These are phyloP conservation scores for Pseudocercospora crystallina DNA, from an alignment of 2,329 filamentous ascomycete genomes.

Conservation along the genomic window DNA sequence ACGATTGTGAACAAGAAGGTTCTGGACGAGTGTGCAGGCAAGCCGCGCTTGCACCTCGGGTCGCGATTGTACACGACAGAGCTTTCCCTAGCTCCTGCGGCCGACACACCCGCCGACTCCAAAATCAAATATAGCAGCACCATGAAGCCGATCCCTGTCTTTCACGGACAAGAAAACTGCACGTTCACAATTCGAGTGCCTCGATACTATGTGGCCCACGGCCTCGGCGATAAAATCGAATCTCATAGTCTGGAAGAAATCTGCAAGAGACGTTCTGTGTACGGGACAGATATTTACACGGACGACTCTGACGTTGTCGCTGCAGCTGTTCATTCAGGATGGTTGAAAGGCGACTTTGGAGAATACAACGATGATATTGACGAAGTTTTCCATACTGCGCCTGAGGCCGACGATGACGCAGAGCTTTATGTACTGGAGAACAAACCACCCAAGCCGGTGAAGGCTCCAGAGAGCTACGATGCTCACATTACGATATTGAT, in stretches of 20 bases:
- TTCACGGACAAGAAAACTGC: constrained; percentile 79
- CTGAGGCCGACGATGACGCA: constrained; percentile 36
- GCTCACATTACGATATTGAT: constrained; percentile 84
- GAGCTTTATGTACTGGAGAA: constrained; percentile 19
- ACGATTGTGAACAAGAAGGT: constrained; percentile 69
- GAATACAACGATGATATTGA: constrained; percentile 46
- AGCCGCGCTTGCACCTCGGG: constrained; percentile 77
- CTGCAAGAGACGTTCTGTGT: constrained; percentile 74
- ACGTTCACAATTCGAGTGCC: constrained; percentile 87
- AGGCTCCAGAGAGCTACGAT: constrained; percentile 68
- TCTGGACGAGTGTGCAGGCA: constrained; percentile 67
- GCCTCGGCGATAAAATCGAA: constrained; percentile 17
- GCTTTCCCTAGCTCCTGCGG: constrained; percentile 49
- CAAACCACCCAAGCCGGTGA: constrained; percentile 57
- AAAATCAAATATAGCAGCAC: constrained; percentile 59
- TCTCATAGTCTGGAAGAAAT: constrained; percentile 75
- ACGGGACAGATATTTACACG: constrained; percentile 93
- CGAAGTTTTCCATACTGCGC: constrained; percentile 35
- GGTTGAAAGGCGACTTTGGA: constrained; percentile 85
- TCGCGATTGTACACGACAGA: constrained; percentile 76
- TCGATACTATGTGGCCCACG: constrained; percentile 63
- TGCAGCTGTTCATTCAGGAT: constrained; percentile 89
- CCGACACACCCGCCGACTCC: constrained; percentile 43
- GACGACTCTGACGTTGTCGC: constrained; percentile 94
- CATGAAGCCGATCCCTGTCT: constrained; percentile 73